Conservation (phyloP, 1,284 basidiomycete genomes). For the Moesziomyces antarcticus region DNA sequence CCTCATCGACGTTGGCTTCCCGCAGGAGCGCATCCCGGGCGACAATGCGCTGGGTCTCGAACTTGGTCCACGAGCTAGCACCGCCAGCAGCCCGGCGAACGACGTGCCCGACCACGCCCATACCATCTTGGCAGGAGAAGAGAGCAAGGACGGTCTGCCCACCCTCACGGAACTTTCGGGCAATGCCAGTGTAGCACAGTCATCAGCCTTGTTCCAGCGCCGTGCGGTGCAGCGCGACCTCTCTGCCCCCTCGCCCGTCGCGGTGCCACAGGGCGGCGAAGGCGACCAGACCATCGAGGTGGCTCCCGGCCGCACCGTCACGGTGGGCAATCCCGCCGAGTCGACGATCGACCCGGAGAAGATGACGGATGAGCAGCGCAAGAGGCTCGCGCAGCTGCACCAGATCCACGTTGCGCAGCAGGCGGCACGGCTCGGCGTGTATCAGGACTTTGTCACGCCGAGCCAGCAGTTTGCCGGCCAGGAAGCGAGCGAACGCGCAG, state of each 20-base stretch:
- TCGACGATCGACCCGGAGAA: conserved; percentile 31
- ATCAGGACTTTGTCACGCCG: conserved; percentile 50
- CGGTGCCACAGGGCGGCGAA: conserved; percentile 15
- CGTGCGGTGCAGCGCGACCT: conserved; percentile 49
- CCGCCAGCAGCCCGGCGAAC: conserved; percentile 16
- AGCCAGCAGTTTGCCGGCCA: conserved; percentile 47
- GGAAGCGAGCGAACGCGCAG: conserved; percentile 47
- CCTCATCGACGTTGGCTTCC: conserved; percentile 42
- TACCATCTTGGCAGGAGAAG: neutral
- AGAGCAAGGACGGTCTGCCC: conserved; percentile 8
- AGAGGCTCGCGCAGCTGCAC: conserved; percentile 43
- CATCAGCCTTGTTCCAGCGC: conserved; percentile 52
- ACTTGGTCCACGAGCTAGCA: conserved; percentile 14
- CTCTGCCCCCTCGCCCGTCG: conserved; percentile 45
- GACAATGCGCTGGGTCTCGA: conserved; percentile 32
- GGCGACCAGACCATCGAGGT: conserved; percentile 23
- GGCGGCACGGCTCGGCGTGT: conserved; percentile 33
- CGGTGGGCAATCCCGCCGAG: conserved; percentile 26
- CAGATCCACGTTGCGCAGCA: conserved; percentile 46
- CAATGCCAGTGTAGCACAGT: conserved; percentile 23
- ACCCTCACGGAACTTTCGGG: conserved; percentile 12
- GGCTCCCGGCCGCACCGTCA: conserved; percentile 19
- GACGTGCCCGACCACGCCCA: neutral
- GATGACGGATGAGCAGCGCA: conserved; percentile 42
- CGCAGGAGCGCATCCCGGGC: conserved; percentile 31